phyloP scores from a whole-genome alignment of 768 basidiomycete species.

The Boletus rubescentipes region DNA sequence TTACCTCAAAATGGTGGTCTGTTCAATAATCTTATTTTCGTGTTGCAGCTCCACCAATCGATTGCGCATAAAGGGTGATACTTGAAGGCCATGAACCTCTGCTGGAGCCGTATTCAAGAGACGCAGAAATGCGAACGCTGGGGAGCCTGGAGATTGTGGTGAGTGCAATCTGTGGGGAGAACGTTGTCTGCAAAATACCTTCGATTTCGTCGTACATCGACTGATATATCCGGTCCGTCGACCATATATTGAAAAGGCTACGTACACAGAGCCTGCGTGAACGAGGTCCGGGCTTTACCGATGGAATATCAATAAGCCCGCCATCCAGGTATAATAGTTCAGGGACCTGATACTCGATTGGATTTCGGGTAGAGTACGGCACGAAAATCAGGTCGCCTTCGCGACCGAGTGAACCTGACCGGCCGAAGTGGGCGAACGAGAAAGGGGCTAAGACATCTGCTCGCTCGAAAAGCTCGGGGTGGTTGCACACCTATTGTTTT shows the following conservation, averaged over 20 bases:
- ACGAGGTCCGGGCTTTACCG: constrained; percentile 45
- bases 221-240: constrained; percentile 71
- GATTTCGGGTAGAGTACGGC: constrained; percentile 85
- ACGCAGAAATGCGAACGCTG: constrained; percentile 74
- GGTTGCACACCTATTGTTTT: constrained; percentile 81
- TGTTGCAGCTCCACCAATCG: constrained; percentile 48
- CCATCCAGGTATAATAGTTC: constrained; percentile 75
- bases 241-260: constrained; percentile 89
- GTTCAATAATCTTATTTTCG: constrained; percentile 41
- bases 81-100: constrained; percentile 63
- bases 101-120: constrained; percentile 61
- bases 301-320: constrained; percentile 66
- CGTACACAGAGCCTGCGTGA: constrained; percentile 55
- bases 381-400: constrained; percentile 84
- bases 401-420: constrained; percentile 76
- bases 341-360: constrained; percentile 79
- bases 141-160: constrained; percentile 41
- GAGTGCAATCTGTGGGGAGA: not conserved
- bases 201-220: constrained; percentile 59
- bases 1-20: constrained; percentile 47
- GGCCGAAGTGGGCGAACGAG: constrained; percentile 82
- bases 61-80: constrained; percentile 58
- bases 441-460: constrained; percentile 94
- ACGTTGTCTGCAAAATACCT: constrained; percentile 40
- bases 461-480: constrained; percentile 96